Base-by-base conservation (phyloP, 495 filamentous ascomycete genomes). In the Tuber umbilicatum region DNA sequence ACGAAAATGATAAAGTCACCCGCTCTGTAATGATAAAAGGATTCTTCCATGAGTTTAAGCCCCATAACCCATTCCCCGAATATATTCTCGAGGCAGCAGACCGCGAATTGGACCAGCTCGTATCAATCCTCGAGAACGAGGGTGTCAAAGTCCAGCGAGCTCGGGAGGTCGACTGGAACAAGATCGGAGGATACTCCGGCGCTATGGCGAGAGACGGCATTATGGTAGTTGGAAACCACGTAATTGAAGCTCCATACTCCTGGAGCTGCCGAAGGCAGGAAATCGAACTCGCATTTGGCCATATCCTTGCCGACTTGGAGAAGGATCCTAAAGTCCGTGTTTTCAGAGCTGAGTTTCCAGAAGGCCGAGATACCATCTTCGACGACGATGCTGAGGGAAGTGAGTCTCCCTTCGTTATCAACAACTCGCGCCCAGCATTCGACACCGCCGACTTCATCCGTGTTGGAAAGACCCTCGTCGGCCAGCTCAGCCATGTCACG, bases 231-330 rank as follows among this genome's bases (percentile, higher is more conserved):
- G 55, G 55, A 1, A 60, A 60, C 55, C 55, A 60, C 31, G 55
- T 60, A 27, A 60, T 60, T 60, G 55, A 60, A 31, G 55, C 55
- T 31, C 55, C 55, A 31, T 60, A 31, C 27, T 12, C 55, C 2
- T 60, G 55, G 55, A 60, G 55, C 55, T 60, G 55, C n/a, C 55
- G 55, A 27, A 60, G 12, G 4, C 55, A 16, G 31, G 55, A 60
- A 60, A 60, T 60, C 55, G 55, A 60, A 31, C 55, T 60, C 55
- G 55, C n/a, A 31, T 60, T 60, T n/a, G 55, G 55, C n/a, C 55
- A 60, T 31, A 60, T 60, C 55, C 55, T 60, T 14, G 55, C 55
- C 55, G 55, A 60, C 55, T 60, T 60, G 5, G 55, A 60, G 55
- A 60, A 60, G 55, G n/a, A 60, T 3, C 12, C 55, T 12, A 60